These are phyloP conservation scores for Serendipita indica DNA, from an alignment of 768 basidiomycete species.

Conservation along the genomic window DNA sequence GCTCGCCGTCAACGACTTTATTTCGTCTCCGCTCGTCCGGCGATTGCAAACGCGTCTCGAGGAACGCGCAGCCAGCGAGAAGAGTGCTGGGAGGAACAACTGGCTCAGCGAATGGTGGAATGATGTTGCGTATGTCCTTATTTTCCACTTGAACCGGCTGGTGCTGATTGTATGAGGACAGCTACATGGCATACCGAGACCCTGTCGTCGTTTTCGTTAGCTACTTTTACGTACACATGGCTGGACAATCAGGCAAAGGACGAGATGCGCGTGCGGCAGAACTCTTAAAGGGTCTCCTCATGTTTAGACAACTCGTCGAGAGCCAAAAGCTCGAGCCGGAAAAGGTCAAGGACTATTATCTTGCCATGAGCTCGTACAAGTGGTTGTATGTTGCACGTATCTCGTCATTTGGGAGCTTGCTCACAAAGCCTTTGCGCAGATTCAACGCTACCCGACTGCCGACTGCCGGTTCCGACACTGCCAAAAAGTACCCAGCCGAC, in stretches of 20 bases:
- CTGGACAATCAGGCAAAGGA: slow-evolving; percentile 38
- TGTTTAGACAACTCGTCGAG: slow-evolving; percentile 73
- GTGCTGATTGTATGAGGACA: not conserved
- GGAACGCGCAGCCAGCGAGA: slow-evolving; percentile 48
- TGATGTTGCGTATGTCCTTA: slow-evolving; percentile 45
- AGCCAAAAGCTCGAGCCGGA: slow-evolving; percentile 79
- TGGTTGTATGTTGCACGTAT: slow-evolving; percentile 52
- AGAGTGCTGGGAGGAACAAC: slow-evolving; percentile 31
- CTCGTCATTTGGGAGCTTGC: not conserved
- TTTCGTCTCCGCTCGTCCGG: slow-evolving; percentile 48
- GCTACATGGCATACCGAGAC: slow-evolving; percentile 78
- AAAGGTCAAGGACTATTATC: slow-evolving; percentile 55
- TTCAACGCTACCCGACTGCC: slow-evolving; percentile 94
- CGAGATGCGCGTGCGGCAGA: slow-evolving; percentile 65
- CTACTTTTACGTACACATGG: slow-evolving; percentile 86
- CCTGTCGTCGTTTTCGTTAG: slow-evolving; percentile 84
- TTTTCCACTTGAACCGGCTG: slow-evolving; percentile 10
- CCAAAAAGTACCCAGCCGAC: slow-evolving; percentile 59
- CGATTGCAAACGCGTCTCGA: slow-evolving; percentile 68
- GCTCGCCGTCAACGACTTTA: slow-evolving; percentile 47
- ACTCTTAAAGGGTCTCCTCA: slow-evolving; percentile 69
- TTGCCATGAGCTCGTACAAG: slow-evolving; percentile 90
- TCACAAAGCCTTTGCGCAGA: slow-evolving; percentile 23
- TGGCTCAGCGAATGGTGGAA: slow-evolving; percentile 99
- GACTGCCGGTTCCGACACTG: slow-evolving; percentile 65